Conservation (phyloP, 768 basidiomycete species). For the Tricholomella constricta region DNA sequence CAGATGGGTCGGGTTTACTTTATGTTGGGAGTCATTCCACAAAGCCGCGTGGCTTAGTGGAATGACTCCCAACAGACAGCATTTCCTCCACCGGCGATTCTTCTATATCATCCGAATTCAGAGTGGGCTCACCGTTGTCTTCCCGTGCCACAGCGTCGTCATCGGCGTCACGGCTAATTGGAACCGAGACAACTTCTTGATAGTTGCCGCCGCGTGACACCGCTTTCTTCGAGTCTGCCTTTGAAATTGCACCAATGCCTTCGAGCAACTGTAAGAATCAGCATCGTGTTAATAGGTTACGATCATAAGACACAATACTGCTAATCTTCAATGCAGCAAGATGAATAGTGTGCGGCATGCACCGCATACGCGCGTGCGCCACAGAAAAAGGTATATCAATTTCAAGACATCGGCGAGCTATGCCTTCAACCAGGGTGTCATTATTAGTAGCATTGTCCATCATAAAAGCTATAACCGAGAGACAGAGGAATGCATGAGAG, state of each 20-base stretch:
- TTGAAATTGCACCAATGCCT: conserved; percentile 27
- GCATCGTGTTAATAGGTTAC: not conserved
- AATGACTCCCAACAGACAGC: no score
- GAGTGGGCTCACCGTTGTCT: not conserved
- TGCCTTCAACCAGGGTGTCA: conserved; percentile 29
- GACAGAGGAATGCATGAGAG: not conserved
- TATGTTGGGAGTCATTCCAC: no score
- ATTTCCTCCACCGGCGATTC: not conserved
- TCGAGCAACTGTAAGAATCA: conserved; percentile 28
- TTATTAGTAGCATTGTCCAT: conserved; percentile 41
- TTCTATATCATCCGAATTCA: no score
- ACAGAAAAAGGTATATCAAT: conserved; percentile 27
- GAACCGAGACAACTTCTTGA: conserved; percentile 20
- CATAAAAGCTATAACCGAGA: conserved; percentile 33
- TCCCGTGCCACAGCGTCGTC: not conserved
- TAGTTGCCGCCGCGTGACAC: conserved; percentile 17
- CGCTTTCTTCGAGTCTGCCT: conserved; percentile 19
- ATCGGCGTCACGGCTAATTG: not conserved
- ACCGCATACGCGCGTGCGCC: conserved; percentile 26
- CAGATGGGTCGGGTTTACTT: no score
- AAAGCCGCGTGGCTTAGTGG: no score
- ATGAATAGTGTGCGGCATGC: conserved; percentile 42
- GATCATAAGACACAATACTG: not conserved
- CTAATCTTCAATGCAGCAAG: conserved; percentile 35
- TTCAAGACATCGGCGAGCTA: conserved; percentile 17